Conservation (phyloP, 352 stramenopile genomes). For the Pythium periplocum region DNA sequence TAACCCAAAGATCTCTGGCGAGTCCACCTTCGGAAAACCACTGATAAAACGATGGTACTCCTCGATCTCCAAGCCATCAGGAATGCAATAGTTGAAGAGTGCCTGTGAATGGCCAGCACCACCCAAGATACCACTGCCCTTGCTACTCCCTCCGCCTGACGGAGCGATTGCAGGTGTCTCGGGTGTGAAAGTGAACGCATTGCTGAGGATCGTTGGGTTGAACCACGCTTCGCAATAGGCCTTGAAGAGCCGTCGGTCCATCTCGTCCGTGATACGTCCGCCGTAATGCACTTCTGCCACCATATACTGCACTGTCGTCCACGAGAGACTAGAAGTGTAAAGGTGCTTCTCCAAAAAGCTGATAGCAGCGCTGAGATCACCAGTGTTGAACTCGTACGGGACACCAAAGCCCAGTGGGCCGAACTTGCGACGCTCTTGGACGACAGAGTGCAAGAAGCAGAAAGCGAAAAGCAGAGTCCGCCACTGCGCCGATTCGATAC, state of each 20-base stretch:
- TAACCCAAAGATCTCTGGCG: constrained; percentile 77
- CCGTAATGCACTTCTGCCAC: constrained; percentile 79
- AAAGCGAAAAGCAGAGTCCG: constrained; percentile 60
- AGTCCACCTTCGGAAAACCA: constrained; percentile 63
- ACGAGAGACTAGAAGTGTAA: constrained; percentile 53
- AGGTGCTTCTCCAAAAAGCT: constrained; percentile 72
- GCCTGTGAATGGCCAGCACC: constrained; percentile 2
- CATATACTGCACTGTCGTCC: constrained; percentile 80
- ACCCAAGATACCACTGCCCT: not conserved
- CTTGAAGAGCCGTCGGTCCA: constrained; percentile 69
- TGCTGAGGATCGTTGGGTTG: constrained; percentile 49
- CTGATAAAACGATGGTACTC: constrained; percentile 63
- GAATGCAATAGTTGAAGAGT: constrained; percentile 54
- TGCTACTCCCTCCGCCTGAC: constrained; percentile 14
- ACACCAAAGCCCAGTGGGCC: constrained; percentile 63
- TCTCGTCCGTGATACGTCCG: constrained; percentile 74
- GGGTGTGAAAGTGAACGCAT: constrained; percentile 66
- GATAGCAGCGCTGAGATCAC: constrained; percentile 57
- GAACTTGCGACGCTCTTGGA: constrained; percentile 75
- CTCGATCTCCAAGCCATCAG: constrained; percentile 34
- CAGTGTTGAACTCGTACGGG: constrained; percentile 77
- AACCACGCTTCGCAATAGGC: constrained; percentile 74
- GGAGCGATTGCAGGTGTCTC: constrained; percentile 28
- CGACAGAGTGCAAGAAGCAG: constrained; percentile 77
- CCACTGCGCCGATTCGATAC: constrained; percentile 59